Base-by-base conservation (phyloP, 179 eudicot species). In the Vitellaria paradoxa region DNA sequence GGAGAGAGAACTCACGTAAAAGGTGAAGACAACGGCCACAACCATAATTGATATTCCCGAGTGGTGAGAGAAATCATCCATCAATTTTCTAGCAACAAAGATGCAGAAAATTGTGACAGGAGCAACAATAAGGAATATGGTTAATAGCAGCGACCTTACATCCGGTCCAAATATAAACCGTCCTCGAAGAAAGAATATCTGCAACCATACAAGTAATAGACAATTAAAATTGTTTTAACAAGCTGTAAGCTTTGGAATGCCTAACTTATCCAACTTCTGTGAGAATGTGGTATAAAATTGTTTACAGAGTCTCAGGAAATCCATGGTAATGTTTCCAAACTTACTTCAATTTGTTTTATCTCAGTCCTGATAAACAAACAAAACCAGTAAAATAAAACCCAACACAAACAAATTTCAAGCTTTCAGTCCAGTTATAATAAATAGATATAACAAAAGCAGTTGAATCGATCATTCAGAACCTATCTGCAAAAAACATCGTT, bases 101-200 rank as follows among this genome's bases (percentile, higher is more conserved):
- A 83, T 88, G 70, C 96, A 93, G 77, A 93, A 93, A 18, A 87
- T 81, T 49, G 90, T 76, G 37, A 91, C 86, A 18, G 97, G 97
- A 69, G 90, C 97, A 72, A 85, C 89, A 40, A 93, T 88, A 74
- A 93, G 92, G 75, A 93, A 85, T 78, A 93, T 91, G 70, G 97
- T 91, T 74, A 93, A 81, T 59, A 85, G 82, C 77, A 93, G 74
- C 14, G 97, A 93, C 81, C 96, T 90, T 72, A 85, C 96, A 85
- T 93, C 97, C 46, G 97, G 97, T 59, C 97, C 97, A 83, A 93
- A 93, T 68, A 93, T 81, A 75, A 93, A 86, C 78, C 85, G 78
- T 56, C 97, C 97, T 67, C 85, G 89, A 53, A 93, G 84, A 70
- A 93, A 86, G 84, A 93, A 93, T 85, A 76, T 91, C 97, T 93